These are phyloP conservation scores for Flaveria sonorensis DNA, from an alignment of 129 eudicot genomes.

Conservation along the genomic window DNA sequence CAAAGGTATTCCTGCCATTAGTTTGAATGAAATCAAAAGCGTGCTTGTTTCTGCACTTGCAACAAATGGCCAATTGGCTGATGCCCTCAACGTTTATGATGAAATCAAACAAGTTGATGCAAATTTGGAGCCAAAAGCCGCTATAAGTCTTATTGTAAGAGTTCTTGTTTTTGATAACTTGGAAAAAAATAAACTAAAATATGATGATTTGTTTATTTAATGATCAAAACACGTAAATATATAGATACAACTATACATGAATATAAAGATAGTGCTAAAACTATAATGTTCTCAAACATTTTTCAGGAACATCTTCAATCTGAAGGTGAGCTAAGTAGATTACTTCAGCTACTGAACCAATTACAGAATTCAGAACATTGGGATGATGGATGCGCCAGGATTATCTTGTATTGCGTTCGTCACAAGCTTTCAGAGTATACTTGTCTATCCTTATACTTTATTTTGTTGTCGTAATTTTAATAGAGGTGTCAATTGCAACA, in stretches of 20 bases:
- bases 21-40: slow-evolving; percentile 67
- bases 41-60: slow-evolving; percentile 84
- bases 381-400: slow-evolving; percentile 73
- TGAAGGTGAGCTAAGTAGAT: slow-evolving; percentile 56
- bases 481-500: neutral
- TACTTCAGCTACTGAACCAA: slow-evolving; percentile 63
- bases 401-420: slow-evolving; percentile 63
- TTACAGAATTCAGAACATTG: slow-evolving; percentile 54
- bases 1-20: slow-evolving; percentile 38
- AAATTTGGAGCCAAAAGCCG: slow-evolving; percentile 70
- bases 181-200: neutral
- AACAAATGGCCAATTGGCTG: slow-evolving; percentile 59
- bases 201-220: neutral
- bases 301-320: slow-evolving; percentile 65
- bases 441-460: neutral
- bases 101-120: slow-evolving; percentile 58
- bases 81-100: slow-evolving; percentile 67
- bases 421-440: slow-evolving; percentile 60
- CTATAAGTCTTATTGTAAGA: slow-evolving; percentile 71
- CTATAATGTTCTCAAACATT: neutral
- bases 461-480: neutral
- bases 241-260: neutral
- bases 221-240: neutral
- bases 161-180: neutral
- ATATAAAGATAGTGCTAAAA: neutral